Evolutionary conservation across 1,284 basidiomycete genomes (phyloP), one percentile per base, ranked within the genome.

Genomic region (Trichosporon coremiiforme): DNA sequence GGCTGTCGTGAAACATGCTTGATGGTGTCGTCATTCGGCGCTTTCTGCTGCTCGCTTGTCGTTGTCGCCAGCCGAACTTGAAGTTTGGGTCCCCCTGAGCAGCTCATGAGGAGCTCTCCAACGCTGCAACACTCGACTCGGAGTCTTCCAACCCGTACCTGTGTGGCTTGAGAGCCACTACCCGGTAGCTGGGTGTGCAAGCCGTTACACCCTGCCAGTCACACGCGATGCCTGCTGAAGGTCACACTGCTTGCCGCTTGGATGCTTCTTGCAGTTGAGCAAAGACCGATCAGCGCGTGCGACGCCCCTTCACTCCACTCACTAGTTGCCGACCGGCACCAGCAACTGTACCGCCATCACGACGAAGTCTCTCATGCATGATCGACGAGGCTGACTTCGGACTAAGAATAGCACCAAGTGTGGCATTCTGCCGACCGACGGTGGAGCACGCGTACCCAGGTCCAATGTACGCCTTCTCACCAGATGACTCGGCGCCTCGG

Each of bases 1-100:
- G 47, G 47, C 22, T 53, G 47, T 53, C 47, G 20, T 53, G 47
- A 53, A 53, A 53, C 47, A 53, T 53, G 47, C 47, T 53, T 53
- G 20, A 22, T 22, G 47, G n/a, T 53, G 47, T 53, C 47, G 47
- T 53, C 47, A 53, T 53, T 53, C n/a, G n/a, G 47, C 47, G 47
- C 47, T 53, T 45, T 45, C 47, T 53, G 47, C 47, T 53, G 20
- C 9, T 53, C 47, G 47, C 47, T 53, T 22, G 20, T 6, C n/a
- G 47, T 53, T 53, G 47, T 20, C 3, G n/a, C 20, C 47, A 2
- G 45, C 45, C 45, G 45, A 47, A 2, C 9, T 53, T 15, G n/a
- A 22, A 53, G 47, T 20, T 22, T 53, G 47, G 47, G 47, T 53
- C n/a, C 2, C 47, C 47, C n/a, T 53, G 20, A 22, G 20, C 15